Evolutionary conservation across 2,329 filamentous ascomycete species (phyloP), one percentile per base, ranked within the genome.

Genomic region (Alternaria atra): DNA sequence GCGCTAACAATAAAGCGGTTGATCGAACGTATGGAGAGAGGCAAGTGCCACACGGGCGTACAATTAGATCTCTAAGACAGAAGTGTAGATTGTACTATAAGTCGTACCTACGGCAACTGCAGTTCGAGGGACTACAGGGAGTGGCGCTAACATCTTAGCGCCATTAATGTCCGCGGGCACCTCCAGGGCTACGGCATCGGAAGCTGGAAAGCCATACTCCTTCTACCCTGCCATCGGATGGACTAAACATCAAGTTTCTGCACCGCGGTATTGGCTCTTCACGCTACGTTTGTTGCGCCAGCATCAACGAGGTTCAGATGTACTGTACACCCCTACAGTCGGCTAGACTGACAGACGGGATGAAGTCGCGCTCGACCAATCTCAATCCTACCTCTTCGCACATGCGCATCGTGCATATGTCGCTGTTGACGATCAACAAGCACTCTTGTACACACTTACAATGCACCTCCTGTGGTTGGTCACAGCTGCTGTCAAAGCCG

Each of bases 331-430:
- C 48, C 29, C 43, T 12, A 54, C 34, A 25, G 29, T 48, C 34
- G 32, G 44, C 47, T 57, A 42, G 50, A 29, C 30, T 20, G 17
- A 32, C 12, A 27, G n/a, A 32, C 47, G 39, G 46, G 47, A 39
- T 43, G 23, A 27, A 10, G 12, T 17, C 12, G 25, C 35, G 20
- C 35, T 51, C 48, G 20, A 42, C 65, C 64, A 68, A 66, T 68
- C 27, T 20, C n/a, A 53, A 43, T 23, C 23, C 25, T 20, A 37
- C 27, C 15, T 54, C 29, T 9, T 34, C 30, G 42, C 65, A 68
- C 61, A 64, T 68, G 65, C 57, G 30, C 55, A 52, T 48, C 37
- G 50, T 58, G 58, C 58, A 62, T 61, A 60, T 60, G 40, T 52
- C 44, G 35, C 48, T n/a, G 32, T 55, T 58, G 48, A 56, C 39